These are phyloP conservation scores for Xanthoparmelia taractica DNA, from an alignment of 495 filamentous ascomycete species.

Conservation along the genomic window DNA sequence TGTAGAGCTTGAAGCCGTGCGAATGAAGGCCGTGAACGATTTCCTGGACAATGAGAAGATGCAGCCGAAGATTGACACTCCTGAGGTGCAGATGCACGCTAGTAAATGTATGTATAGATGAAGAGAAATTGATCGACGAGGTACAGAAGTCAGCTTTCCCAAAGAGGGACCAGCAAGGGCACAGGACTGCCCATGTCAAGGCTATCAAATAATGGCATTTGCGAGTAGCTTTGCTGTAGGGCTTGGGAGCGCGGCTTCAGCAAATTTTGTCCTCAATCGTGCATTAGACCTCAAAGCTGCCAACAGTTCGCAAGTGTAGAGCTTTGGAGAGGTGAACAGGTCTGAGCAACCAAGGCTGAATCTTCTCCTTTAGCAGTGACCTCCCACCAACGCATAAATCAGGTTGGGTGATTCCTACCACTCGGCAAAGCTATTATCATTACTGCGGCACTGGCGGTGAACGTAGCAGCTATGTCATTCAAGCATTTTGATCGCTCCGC, in stretches of 20 bases:
- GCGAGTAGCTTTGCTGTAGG: not conserved
- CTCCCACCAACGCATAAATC: not conserved
- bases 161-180: not conserved
- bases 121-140: not conserved
- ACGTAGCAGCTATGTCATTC: not conserved
- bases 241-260: not conserved
- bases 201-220: not conserved
- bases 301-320: not conserved
- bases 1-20: not conserved
- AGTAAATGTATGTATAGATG: not conserved
- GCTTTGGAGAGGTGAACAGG: not conserved
- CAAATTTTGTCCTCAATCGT: not conserved
- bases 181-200: not conserved
- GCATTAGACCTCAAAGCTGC: not conserved
- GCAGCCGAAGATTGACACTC: not conserved
- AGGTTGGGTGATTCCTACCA: not conserved
- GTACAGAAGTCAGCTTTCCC: not conserved
- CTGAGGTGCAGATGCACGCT: not conserved
- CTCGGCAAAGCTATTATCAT: too few relatives aligned
- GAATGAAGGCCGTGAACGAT: not conserved
- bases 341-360: not conserved
- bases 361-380: slow-evolving; percentile 6
- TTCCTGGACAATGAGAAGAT: not conserved
- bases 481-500: not conserved
- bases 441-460: not conserved